A percentile compares a stretch with the other conserved stretches of the same genome.
phyloP scores from a whole-genome alignment of 2,329 filamentous ascomycete species.

The Phaeosphaeria sp. region DNA sequence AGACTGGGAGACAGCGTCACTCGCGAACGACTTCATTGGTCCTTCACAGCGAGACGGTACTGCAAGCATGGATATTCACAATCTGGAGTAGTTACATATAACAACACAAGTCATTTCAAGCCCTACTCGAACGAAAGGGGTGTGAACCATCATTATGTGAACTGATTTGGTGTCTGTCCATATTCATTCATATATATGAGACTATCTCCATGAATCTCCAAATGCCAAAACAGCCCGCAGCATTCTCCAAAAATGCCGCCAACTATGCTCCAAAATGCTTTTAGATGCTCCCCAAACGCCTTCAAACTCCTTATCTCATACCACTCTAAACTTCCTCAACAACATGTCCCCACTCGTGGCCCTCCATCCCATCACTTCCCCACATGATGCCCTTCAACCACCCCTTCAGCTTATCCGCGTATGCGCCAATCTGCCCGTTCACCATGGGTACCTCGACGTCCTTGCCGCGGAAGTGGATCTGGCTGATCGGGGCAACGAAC shows the following conservation, averaged over 20 bases:
- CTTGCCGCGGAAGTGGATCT: slow-evolving; percentile 55
- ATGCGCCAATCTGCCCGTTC: slow-evolving; percentile 50
- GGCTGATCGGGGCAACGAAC: slow-evolving; percentile 56
- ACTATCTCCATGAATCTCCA: not conserved
- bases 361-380: slow-evolving; percentile 50
- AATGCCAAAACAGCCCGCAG: not conserved
- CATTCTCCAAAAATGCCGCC: not conserved
- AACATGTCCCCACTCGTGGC: slow-evolving; percentile 56
- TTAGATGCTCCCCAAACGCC: not conserved
- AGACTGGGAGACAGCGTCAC: too few species aligned
- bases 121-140: too few species aligned
- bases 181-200: too few species aligned
- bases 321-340: slow-evolving; percentile 45
- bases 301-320: not conserved
- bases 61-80: too few species aligned
- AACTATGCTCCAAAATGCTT: not conserved
- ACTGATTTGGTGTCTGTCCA: too few species aligned
- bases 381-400: slow-evolving; percentile 60
- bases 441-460: slow-evolving; percentile 52
- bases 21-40: too few species aligned
- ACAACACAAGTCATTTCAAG: too few species aligned
- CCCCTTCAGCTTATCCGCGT: slow-evolving; percentile 52
- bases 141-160: too few species aligned
- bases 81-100: too few species aligned
- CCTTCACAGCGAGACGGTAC: too few species aligned